Percentiles rank a stretch among this genome's conserved stretches.
These are phyloP conservation scores for Candida caryicola DNA, from an alignment of 805 yeast genomes.

Conservation along the genomic window DNA sequence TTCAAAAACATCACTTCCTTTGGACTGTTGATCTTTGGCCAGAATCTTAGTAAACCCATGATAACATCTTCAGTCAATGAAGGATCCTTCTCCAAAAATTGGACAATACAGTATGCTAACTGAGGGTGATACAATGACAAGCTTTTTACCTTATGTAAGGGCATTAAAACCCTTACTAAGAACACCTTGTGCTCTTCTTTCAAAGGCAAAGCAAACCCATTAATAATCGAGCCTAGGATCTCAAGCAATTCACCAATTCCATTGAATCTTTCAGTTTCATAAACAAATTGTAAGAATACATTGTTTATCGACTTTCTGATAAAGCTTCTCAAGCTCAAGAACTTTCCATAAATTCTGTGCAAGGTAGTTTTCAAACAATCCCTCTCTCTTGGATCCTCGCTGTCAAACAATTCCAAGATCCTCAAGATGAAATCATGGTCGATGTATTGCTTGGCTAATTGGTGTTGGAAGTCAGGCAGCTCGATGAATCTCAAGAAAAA, in stretches of 20 bases:
- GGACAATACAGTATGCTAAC: constrained; percentile 94
- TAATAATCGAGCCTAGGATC: constrained; percentile 92
- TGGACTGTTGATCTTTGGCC: constrained; percentile 96
- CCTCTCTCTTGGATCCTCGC: constrained; percentile 95
- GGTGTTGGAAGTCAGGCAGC: constrained; percentile 91
- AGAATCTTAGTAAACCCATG: constrained; percentile 85
- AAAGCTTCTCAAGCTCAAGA: constrained; percentile 81
- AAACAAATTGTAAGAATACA: constrained; percentile 87
- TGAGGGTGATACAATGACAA: constrained; percentile 93
- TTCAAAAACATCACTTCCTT: constrained; percentile 94
- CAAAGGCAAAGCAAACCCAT: constrained; percentile 95
- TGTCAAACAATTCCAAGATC: constrained; percentile 85
- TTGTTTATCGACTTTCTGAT: constrained; percentile 89
- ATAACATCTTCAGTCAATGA: constrained; percentile 91
- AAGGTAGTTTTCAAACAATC: constrained; percentile 92
- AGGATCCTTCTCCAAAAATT: constrained; percentile 94
- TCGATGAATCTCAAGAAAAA: constrained; percentile 90
- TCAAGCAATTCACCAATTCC: constrained; percentile 94
- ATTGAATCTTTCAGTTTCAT: constrained; percentile 93
- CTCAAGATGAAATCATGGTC: constrained; percentile 85
- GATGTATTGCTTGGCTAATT: constrained; percentile 86
- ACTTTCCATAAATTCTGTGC: constrained; percentile 95
- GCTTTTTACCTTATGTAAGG: constrained; percentile 88
- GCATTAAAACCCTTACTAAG: constrained; percentile 79
- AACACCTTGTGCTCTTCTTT: constrained; percentile 96